Percentiles rank a stretch among this genome's conserved stretches.
Conservation (phyloP, 73 alveolate genomes). For the Paramecium primaurelia region DNA sequence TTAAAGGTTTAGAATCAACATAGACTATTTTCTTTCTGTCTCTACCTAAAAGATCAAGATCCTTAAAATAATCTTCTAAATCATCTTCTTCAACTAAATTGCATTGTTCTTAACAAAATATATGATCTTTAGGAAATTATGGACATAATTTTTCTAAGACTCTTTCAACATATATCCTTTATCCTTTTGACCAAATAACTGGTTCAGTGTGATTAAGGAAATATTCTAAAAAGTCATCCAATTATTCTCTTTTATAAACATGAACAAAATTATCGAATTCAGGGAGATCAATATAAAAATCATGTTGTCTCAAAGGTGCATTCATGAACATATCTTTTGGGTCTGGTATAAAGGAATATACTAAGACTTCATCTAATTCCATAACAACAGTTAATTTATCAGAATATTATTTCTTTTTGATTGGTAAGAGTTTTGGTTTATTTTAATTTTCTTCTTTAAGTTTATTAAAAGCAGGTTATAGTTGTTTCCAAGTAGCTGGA, state of each 20-base stretch:
- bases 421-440: conserved; percentile 46
- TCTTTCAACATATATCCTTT: conserved; percentile 55
- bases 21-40: conserved; percentile 52
- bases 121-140: conserved; percentile 46
- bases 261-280: conserved; percentile 52
- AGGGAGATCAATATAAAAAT: conserved; percentile 51
- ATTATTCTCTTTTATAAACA: conserved; percentile 54
- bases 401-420: conserved; percentile 22
- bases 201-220: conserved; percentile 49
- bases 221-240: conserved; percentile 52
- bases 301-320: conserved; percentile 62
- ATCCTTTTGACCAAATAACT: conserved; percentile 47
- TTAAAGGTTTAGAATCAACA: conserved; percentile 52
- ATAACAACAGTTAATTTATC: conserved; percentile 59
- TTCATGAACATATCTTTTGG: conserved; percentile 58
- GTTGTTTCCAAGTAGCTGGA: conserved; percentile 46
- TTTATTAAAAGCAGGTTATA: conserved; percentile 26
- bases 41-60: conserved; percentile 46
- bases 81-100: conserved; percentile 52
- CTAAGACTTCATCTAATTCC: conserved; percentile 59
- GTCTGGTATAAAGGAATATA: conserved; percentile 62
- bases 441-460: conserved; percentile 24
- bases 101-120: conserved; percentile 45
- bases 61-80: conserved; percentile 53
- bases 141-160: conserved; percentile 47